A percentile compares a stretch with the other conserved stretches of the same genome.
Evolutionary conservation across 1,139 yeast species (phyloP).

Genomic region (Meyerozyma guilliermondii): DNA sequence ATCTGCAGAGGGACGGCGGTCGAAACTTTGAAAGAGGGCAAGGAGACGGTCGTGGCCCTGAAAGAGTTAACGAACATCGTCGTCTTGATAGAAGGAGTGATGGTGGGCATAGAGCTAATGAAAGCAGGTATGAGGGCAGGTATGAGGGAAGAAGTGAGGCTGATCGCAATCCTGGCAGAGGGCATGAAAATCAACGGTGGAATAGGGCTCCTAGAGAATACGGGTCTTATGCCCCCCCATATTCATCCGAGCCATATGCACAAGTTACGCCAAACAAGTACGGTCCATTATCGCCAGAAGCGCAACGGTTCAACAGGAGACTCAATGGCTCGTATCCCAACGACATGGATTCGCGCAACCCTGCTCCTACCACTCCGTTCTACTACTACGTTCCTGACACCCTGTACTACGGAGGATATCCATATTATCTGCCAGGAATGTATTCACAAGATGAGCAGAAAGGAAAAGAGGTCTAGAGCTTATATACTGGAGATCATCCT

Average conservation of each 20-base stretch:
- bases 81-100: neutral
- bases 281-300: neutral
- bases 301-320: neutral
- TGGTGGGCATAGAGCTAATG: neutral
- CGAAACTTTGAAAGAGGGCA: neutral
- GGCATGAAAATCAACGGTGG: neutral
- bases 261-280: neutral
- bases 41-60: neutral
- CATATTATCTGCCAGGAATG: neutral
- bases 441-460: neutral
- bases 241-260: neutral
- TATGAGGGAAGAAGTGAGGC: neutral
- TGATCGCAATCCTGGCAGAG: neutral
- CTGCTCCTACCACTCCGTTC: neutral
- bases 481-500: no score
- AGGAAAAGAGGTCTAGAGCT: neutral
- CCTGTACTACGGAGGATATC: neutral
- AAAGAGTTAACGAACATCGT: neutral
- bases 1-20: no score
- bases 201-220: neutral
- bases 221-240: neutral
- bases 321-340: neutral
- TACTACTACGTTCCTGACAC: neutral
- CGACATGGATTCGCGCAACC: neutral
- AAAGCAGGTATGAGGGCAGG: no score